Evolutionary conservation across 2,329 filamentous ascomycete species (phyloP), one percentile per base, ranked within the genome.

Genomic region (Fusarium dlaminii): DNA sequence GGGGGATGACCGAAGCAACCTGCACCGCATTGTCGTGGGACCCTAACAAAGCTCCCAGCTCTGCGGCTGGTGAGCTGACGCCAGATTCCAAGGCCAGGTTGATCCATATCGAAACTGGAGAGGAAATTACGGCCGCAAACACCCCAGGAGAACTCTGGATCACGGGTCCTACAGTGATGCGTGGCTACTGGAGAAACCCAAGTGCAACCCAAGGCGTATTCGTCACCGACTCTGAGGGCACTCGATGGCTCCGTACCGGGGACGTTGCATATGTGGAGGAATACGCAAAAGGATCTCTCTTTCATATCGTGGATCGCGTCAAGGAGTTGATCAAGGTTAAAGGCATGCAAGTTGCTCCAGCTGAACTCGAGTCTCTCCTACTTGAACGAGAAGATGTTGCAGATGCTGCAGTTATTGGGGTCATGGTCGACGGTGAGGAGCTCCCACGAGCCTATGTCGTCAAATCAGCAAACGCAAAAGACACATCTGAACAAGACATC

Each of bases 1-100:
- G 93, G 92, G 94, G 94, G 10, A 96, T 97, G 94, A 96, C 94
- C 3, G 94, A 96, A 80, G 83, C 88, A 6, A 96, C 94, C 1
- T 96, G 94, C 80, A 90, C 92, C 1, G 86, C 89, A 24, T 86
- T 93, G 18, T 87, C 86, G 12, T 95, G 91, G 87, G 86, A 93
- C 71, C 87, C 94, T 27, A 96, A 95, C 78, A 70, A 72, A 48
- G 58, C 72, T 13, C 68, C 72, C 22, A 79, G 75, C 40, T 65
- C 75, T 46, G 78, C 78, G 22, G 76, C 78, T 24, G 78, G 78
- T 39, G 78, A 77, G 63, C 61, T 79, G 90, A 89, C 78, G 46
- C 76, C 77, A 8, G 75, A 79, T 62, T 79, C 76, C 39, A 86
- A 90, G 75, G 92, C 89, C 6, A 91, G 90, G 79, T 87, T 96